Evolutionary conservation across 495 filamentous ascomycete species (phyloP).

Genomic region (Tuber indicum): DNA sequence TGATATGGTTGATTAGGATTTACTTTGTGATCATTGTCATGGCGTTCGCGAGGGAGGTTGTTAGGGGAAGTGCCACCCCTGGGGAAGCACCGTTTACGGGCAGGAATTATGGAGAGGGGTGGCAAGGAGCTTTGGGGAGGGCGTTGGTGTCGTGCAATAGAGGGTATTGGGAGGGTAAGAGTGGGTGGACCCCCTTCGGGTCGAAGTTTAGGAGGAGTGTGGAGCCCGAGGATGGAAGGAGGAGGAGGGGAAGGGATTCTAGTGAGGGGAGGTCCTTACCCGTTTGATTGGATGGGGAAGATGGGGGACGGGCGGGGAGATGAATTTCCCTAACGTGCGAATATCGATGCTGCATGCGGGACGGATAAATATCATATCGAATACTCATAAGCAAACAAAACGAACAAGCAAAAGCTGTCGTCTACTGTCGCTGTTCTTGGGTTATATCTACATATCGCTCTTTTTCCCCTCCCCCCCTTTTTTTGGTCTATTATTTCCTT

Average conservation of each 20-base stretch:
- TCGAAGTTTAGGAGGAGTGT: conserved; percentile 37
- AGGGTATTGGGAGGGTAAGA: conserved; percentile 65
- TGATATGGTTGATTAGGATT: conserved; percentile 62
- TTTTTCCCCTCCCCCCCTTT: too few relatives aligned
- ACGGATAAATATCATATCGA: background rate
- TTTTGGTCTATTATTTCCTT: background rate
- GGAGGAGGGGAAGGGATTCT: conserved; percentile 22
- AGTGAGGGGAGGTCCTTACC: conserved; percentile 20
- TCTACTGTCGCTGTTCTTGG: background rate
- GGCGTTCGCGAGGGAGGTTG: conserved; percentile 65
- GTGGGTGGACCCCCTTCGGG: conserved; percentile 36
- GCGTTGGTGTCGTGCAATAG: conserved; percentile 62
- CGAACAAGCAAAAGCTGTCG: background rate
- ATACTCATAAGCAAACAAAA: background rate
- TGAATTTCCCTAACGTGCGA: background rate
- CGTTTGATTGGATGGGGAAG: conserved; percentile 9
- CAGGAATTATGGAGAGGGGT: conserved; percentile 59
- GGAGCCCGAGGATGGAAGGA: conserved; percentile 22
- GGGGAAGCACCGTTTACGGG: conserved; percentile 49
- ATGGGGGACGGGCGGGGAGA: background rate
- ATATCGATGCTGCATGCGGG: background rate
- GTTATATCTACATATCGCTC: background rate
- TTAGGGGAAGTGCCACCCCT: conserved; percentile 70
- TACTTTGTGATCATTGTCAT: conserved; percentile 77
- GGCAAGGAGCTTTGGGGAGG: conserved; percentile 66